Base-by-base conservation (phyloP, 768 basidiomycete genomes). In the Leccinum longicurvipes region DNA sequence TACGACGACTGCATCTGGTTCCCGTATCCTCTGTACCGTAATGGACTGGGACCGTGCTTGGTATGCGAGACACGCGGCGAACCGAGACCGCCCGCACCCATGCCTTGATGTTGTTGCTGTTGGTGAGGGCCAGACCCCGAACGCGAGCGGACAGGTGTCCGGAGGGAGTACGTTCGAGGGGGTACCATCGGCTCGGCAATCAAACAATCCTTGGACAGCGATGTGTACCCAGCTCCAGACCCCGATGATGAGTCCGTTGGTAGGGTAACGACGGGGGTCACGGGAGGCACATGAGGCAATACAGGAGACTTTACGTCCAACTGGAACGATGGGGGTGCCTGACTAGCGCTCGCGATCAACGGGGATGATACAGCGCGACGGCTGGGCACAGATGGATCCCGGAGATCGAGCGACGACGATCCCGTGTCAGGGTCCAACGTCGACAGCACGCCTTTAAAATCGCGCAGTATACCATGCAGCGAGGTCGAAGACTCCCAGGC, bases 371-470 rank as follows among this genome's bases (percentile, higher is more conserved):
- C 68, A 57, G 67, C 58, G 55, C 78, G 78, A 57, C 81, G 79
- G 36, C 77, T 71, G 51, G 86, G 79, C 5, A 79, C 81, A 10
- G 83, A 82, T 7, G 87, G 87, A 67, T 89, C 85, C 57, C 73
- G 77, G 45, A 91, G 79, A 67, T 85, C 85, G 54, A 91, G 74
- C 23, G 77, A 68, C 46, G 80, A 70, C 27, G 80, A 68, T 39
- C 72, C 71, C 46, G 78, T 75, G 32, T 78, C 74, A 47, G 84
- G 79, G 60, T 86, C 88, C 58, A 90, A 72, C 56, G 85, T 81
- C 59, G 80, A 81, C 54, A 91, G 76, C 70, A 86, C 82, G 54
- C 86, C 88, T 71, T 82, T 80, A 72, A 93, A 86, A 57, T 91
- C 85, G 60, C 79, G 81, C 48, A 91, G 73, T 59, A 91, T 80